These are phyloP conservation scores for Tolypocladium tropicale DNA, from an alignment of 2,329 filamentous ascomycete genomes.

Conservation along the genomic window DNA sequence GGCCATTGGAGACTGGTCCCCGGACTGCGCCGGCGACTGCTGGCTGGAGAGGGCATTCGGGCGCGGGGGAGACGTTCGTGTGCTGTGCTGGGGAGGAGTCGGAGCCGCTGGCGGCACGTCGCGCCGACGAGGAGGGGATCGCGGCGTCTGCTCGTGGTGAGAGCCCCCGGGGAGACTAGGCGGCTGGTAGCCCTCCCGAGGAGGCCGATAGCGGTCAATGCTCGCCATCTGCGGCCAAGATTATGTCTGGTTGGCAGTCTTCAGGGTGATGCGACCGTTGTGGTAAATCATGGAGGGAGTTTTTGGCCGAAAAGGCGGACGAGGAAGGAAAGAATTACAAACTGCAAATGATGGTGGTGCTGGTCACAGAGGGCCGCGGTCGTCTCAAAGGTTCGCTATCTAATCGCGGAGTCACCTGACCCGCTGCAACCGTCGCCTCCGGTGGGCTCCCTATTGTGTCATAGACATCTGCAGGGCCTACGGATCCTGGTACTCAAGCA, in stretches of 20 bases:
- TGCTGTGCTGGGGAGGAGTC: slow-evolving; percentile 46
- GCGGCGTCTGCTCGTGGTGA: slow-evolving; percentile 33
- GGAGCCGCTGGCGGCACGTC: slow-evolving; percentile 52
- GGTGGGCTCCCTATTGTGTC: neutral
- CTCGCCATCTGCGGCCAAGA: slow-evolving; percentile 38
- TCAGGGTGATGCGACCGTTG: slow-evolving; percentile 6
- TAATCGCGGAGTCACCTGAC: slow-evolving; percentile 13
- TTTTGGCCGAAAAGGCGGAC: neutral
- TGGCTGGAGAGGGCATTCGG: slow-evolving; percentile 31
- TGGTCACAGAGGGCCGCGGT: neutral
- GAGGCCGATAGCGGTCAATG: slow-evolving; percentile 48
- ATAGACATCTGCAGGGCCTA: too few species aligned
- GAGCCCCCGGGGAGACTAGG: slow-evolving; percentile 31
- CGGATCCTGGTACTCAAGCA: too few species aligned
- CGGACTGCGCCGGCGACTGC: slow-evolving; percentile 30
- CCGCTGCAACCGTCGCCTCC: neutral
- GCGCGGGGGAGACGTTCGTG: slow-evolving; percentile 44
- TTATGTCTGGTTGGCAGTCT: slow-evolving; percentile 15
- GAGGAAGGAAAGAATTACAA: neutral
- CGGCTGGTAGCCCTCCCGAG: slow-evolving; percentile 47
- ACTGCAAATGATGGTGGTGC: neutral
- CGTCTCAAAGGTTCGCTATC: slow-evolving; percentile 6
- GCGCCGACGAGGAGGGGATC: slow-evolving; percentile 39
- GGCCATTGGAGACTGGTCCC: slow-evolving; percentile 24
- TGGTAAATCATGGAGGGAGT: slow-evolving; percentile 13